Percentiles rank a stretch among this genome's conserved stretches.
Conservation (phyloP, 306 rosid genomes). For the Malus sieversii region DNA sequence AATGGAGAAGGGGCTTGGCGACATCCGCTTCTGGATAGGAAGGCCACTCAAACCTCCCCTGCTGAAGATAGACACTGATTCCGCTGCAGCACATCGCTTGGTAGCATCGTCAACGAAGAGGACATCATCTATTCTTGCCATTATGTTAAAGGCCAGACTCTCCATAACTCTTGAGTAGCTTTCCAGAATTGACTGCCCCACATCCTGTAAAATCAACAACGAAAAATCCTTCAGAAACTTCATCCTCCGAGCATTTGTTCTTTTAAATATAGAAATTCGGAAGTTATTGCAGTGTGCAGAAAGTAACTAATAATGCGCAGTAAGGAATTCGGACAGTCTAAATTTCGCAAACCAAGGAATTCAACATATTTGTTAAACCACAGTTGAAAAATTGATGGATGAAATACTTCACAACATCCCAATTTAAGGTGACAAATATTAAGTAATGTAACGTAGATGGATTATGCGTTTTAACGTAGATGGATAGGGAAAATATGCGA, state of each 20-base stretch:
- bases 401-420: background rate
- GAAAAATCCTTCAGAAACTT: background rate
- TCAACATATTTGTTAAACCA: background rate
- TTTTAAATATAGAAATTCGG: background rate
- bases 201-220: slow-evolving; percentile 58
- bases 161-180: slow-evolving; percentile 97
- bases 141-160: slow-evolving; percentile 91
- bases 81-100: slow-evolving; percentile 61
- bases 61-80: slow-evolving; percentile 53
- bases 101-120: slow-evolving; percentile 72
- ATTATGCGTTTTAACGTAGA: background rate
- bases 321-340: background rate
- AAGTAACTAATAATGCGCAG: background rate
- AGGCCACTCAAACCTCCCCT: slow-evolving; percentile 71
- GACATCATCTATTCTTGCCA: slow-evolving; percentile 91
- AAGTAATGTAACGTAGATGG: background rate
- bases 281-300: background rate
- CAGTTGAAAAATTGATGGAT: background rate
- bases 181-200: slow-evolving; percentile 92
- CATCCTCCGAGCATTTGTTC: background rate
- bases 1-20: slow-evolving; percentile 88
- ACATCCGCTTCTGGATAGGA: slow-evolving; percentile 78
- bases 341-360: background rate
- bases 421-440: background rate
- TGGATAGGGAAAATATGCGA: background rate